Base-by-base conservation (phyloP, 2,329 filamentous ascomycete genomes). In the Ceratocystis diversiconidia region DNA sequence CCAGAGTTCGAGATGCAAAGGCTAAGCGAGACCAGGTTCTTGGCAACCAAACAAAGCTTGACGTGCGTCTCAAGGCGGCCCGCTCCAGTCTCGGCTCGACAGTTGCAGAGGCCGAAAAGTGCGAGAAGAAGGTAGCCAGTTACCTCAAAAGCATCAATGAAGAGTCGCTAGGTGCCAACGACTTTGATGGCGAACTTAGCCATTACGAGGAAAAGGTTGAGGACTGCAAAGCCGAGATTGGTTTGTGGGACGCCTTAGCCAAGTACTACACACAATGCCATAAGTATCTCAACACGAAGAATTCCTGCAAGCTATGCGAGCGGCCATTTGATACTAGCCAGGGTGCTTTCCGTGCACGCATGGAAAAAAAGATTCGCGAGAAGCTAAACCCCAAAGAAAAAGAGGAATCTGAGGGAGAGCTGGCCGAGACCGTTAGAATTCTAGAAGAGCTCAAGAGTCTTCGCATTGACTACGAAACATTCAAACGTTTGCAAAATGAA, bases 271-370 rank as follows among this genome's bases (percentile, higher is more conserved):
- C 77, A 57, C 82, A 84, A 63, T 90, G 87, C 71, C 77, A 90
- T 62, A 80, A 83, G 44, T 80, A 80, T 25, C 81, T 89, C 10
- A 80, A 87, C 65, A 79, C 84, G 43, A 82, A 88, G 64, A 88
- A 90, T 70, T 82, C 82, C 57, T 97, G 92, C 73, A 81, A 84
- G 43, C 83, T 94, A 25, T 97, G 92, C 72, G 80, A 83, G 55
- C 83, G 90, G 64, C 74, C 79, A 3, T 91, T 96, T 73, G 77
- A 78, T 74, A 83, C 84, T 71, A 76, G 79, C 71, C 77, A 78
- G 70, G 80, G 75, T 41, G 83, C 82, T 71, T 85, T 73, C 64
- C 70, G 82, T 69, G 85, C 80, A n/a, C 82, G 78, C 63, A 80
- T 95, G 68, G 76, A 85, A 62, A 79, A 82, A 50, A 87, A 85